phyloP scores from a whole-genome alignment of 2,329 filamentous ascomycete genomes.

The Emmonsia crescens region DNA sequence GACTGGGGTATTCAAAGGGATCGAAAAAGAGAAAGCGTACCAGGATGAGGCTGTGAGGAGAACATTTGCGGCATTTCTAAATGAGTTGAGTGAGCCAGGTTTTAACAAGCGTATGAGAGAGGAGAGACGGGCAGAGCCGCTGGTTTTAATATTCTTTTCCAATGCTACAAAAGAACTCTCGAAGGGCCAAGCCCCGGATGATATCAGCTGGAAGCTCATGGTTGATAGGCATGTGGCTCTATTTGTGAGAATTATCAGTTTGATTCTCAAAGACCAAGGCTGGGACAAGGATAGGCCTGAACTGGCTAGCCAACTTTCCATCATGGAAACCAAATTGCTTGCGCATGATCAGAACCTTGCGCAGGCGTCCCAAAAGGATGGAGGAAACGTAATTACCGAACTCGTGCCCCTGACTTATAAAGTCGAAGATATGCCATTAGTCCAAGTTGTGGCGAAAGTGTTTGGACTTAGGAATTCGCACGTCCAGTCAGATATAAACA shows the following conservation, averaged over 20 bases:
- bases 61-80: slow-evolving; percentile 90
- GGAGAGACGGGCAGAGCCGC: slow-evolving; percentile 81
- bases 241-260: slow-evolving; percentile 76
- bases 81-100: slow-evolving; percentile 75
- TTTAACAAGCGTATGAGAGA: slow-evolving; percentile 91
- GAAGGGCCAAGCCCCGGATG: slow-evolving; percentile 62
- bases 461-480: slow-evolving; percentile 71
- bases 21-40: slow-evolving; percentile 75
- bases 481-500: slow-evolving; percentile 78
- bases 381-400: slow-evolving; percentile 56
- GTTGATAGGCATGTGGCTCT: slow-evolving; percentile 91
- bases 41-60: slow-evolving; percentile 84
- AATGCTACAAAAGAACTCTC: slow-evolving; percentile 84
- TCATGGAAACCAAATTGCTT: slow-evolving; percentile 84
- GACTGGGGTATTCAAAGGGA: slow-evolving; percentile 68
- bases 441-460: slow-evolving; percentile 73
- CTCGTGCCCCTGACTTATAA: slow-evolving; percentile 78
- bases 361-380: slow-evolving; percentile 46
- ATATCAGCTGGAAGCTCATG: slow-evolving; percentile 82
- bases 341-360: slow-evolving; percentile 86
- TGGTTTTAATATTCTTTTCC: slow-evolving; percentile 93
- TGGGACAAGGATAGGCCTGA: slow-evolving; percentile 79
- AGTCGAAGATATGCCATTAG: slow-evolving; percentile 93
- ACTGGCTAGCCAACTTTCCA: slow-evolving; percentile 64
- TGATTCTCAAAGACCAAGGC: slow-evolving; percentile 70